Percentiles rank a stretch among this genome's conserved stretches.
These are phyloP conservation scores for Debaryomycetaceae sp. DNA, from an alignment of 1,139 yeast genomes.

Conservation along the genomic window DNA sequence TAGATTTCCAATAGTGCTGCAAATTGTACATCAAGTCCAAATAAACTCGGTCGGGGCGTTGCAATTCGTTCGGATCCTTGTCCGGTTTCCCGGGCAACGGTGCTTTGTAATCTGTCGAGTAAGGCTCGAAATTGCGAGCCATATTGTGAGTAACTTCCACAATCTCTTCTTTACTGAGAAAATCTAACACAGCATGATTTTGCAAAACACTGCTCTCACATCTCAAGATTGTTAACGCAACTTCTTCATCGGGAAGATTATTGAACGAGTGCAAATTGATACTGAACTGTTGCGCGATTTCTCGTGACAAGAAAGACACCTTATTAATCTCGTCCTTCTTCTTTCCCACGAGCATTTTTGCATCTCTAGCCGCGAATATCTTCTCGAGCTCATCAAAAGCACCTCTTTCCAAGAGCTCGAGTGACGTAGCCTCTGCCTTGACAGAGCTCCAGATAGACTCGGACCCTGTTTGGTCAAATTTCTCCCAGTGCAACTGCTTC, in stretches of 20 bases:
- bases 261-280: conserved; percentile 61
- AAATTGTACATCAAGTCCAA: conserved; percentile 63
- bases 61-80: conserved; percentile 63
- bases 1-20: conserved; percentile 72
- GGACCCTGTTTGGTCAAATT: conserved; percentile 45
- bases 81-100: conserved; percentile 42
- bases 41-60: conserved; percentile 66
- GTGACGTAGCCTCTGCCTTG: conserved; percentile 35
- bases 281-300: conserved; percentile 69
- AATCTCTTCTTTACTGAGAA: conserved; percentile 58
- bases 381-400: conserved; percentile 66
- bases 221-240: conserved; percentile 44
- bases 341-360: conserved; percentile 42
- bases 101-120: conserved; percentile 38
- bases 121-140: conserved; percentile 61
- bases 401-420: conserved; percentile 53
- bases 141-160: conserved; percentile 53
- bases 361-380: conserved; percentile 72
- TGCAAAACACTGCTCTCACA: conserved; percentile 51
- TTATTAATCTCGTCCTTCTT: conserved; percentile 41
- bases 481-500: conserved; percentile 81
- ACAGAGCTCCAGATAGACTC: conserved; percentile 56
- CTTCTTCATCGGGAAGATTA: conserved; percentile 40
- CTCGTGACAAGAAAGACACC: conserved; percentile 53
- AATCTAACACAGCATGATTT: conserved; percentile 58